These are phyloP conservation scores for Microstegium vimineum DNA, from an alignment of 176 grass and related monocot species.

Conservation along the genomic window DNA sequence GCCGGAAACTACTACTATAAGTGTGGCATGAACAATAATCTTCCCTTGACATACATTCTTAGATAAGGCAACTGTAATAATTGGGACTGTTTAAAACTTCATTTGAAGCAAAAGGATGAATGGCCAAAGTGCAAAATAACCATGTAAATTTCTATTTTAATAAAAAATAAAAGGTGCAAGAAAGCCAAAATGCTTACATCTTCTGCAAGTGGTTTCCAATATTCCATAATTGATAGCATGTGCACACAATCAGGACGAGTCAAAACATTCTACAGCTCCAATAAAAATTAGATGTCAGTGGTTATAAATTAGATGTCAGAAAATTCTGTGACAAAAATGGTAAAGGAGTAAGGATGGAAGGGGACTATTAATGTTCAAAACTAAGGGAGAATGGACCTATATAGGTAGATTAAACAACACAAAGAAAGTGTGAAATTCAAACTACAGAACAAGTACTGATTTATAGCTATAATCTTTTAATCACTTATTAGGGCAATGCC, in stretches of 20 bases:
- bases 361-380: not conserved
- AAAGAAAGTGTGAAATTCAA: not conserved
- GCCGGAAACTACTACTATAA: too few relatives aligned
- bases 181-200: slow-evolving; percentile 41
- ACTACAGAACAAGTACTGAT: not conserved
- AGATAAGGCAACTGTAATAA: not conserved
- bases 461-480: not conserved
- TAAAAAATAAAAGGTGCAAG: not conserved
- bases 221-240: slow-evolving; percentile 75
- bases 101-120: slow-evolving; percentile 9
- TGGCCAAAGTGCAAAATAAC: not conserved
- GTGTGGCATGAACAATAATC: too few relatives aligned
- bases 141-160: not conserved
- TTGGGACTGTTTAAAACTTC: not conserved
- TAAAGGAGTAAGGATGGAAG: not conserved
- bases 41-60: too few relatives aligned
- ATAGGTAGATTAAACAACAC: not conserved
- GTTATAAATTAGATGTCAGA: not conserved
- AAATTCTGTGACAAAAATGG: not conserved
- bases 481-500: not conserved
- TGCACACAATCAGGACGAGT: slow-evolving; percentile 70
- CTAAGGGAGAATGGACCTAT: not conserved
- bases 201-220: slow-evolving; percentile 92
- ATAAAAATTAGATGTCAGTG: slow-evolving; percentile 15
- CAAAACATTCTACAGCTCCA: slow-evolving; percentile 62